Evolutionary conservation across 768 basidiomycete species (phyloP).

Genomic region (Boletus reticuloceps): DNA sequence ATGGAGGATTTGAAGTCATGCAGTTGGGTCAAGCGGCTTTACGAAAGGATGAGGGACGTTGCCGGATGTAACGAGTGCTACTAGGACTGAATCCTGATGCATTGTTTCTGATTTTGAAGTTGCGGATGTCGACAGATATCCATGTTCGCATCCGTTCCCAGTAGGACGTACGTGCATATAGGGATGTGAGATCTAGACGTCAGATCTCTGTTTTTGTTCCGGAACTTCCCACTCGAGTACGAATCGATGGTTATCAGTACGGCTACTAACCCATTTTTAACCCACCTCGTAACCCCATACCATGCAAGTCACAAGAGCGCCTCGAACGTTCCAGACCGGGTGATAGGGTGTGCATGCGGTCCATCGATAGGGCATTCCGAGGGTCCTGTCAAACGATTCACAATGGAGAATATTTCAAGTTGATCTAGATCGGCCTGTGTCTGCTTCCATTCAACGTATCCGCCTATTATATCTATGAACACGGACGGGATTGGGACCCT

Average conservation of each 20-base stretch:
- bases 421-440: constrained; percentile 1
- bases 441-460: not conserved
- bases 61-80: not conserved
- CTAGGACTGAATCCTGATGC: not conserved
- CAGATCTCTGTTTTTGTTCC: not conserved
- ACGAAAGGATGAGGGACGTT: not conserved
- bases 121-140: not conserved
- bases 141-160: too few species aligned
- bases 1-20: constrained; percentile 28
- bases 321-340: constrained; percentile 8
- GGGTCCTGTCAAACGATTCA: not conserved
- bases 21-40: constrained; percentile 13
- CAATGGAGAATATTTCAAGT: not conserved
- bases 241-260: not conserved
- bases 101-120: not conserved
- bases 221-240: not conserved
- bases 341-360: not conserved
- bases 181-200: not conserved
- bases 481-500: not conserved
- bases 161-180: too few species aligned
- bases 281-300: not conserved
- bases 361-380: not conserved
- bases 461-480: not conserved
- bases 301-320: not conserved
- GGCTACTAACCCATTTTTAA: not conserved